phyloP scores from a whole-genome alignment of 1,284 basidiomycete species.

The Fomes fomentarius region DNA sequence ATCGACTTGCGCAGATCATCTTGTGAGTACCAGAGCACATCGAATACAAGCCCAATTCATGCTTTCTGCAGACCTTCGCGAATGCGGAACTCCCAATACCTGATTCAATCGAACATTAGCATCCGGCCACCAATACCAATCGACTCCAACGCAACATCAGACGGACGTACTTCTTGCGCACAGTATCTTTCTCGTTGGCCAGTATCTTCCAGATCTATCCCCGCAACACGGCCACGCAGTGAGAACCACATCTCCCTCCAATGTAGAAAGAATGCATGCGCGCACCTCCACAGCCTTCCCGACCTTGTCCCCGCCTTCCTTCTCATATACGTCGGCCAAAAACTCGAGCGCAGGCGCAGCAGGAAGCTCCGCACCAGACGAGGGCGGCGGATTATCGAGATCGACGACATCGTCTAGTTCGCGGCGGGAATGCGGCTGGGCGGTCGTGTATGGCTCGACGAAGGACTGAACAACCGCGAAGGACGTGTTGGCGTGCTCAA shows the following conservation, averaged over 20 bases:
- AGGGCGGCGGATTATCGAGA: slow-evolving; percentile 73
- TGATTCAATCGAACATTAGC: slow-evolving; percentile 1
- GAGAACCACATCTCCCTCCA: no score
- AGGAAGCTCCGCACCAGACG: slow-evolving; percentile 72
- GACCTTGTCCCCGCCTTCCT: slow-evolving; percentile 51
- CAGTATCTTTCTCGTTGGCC: slow-evolving; percentile 73
- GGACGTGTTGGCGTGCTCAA: slow-evolving; percentile 61
- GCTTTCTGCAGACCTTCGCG: slow-evolving; percentile 38
- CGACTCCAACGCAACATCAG: no score
- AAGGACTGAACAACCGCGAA: slow-evolving; percentile 62
- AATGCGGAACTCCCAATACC: slow-evolving; percentile 50
- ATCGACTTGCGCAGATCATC: no score
- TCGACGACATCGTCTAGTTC: slow-evolving; percentile 69
- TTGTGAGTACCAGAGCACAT: no score
- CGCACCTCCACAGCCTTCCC: slow-evolving; percentile 54
- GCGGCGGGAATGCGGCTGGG: slow-evolving; percentile 28
- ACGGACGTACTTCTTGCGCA: slow-evolving; percentile 71
- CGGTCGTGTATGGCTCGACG: slow-evolving; percentile 63
- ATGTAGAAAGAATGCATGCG: not conserved
- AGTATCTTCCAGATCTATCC: slow-evolving; percentile 68
- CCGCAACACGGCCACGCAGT: not conserved
- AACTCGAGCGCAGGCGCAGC: slow-evolving; percentile 84
- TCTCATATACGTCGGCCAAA: slow-evolving; percentile 77
- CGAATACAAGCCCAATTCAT: no score
- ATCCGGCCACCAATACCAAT: not conserved